phyloP scores from a whole-genome alignment of 257 asterid species.

The Salvia rosmarinus region DNA sequence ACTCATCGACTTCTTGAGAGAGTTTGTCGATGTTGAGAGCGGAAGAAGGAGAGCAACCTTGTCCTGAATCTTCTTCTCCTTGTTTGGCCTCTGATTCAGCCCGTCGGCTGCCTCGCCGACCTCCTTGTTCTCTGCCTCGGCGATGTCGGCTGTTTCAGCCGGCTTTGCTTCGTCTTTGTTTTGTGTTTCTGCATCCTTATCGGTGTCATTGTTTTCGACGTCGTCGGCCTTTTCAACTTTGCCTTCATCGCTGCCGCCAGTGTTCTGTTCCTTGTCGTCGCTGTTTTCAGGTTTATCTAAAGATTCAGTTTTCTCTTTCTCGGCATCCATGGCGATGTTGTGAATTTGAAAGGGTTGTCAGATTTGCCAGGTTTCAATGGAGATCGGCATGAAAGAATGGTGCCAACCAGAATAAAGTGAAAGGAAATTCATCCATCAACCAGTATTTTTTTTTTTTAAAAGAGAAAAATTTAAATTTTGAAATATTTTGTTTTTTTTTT shows the following conservation, averaged over 20 bases:
- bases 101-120: background rate
- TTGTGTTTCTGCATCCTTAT: background rate
- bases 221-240: conserved; percentile 6
- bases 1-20: conserved; percentile 69
- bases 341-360: background rate
- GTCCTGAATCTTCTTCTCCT: conserved; percentile 21
- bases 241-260: background rate
- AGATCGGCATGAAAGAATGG: conserved; percentile 16
- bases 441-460: background rate
- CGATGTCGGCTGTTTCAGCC: background rate
- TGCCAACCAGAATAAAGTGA: background rate
- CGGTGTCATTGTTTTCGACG: background rate
- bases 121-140: background rate
- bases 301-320: conserved; percentile 45
- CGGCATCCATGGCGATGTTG: conserved; percentile 48
- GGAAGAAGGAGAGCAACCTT: conserved; percentile 44
- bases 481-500: background rate
- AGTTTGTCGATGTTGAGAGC: conserved; percentile 77
- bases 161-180: background rate
- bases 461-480: background rate
- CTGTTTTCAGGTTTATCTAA: conserved; percentile 20
- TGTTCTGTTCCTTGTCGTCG: no score
- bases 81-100: conserved; percentile 24
- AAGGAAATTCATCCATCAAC: conserved; percentile 13
- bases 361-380: background rate